Percentiles rank a stretch among this genome's conserved stretches.
phyloP scores from a whole-genome alignment of 192 early-diverging fungal species.

The Powellomyces hirtus region DNA sequence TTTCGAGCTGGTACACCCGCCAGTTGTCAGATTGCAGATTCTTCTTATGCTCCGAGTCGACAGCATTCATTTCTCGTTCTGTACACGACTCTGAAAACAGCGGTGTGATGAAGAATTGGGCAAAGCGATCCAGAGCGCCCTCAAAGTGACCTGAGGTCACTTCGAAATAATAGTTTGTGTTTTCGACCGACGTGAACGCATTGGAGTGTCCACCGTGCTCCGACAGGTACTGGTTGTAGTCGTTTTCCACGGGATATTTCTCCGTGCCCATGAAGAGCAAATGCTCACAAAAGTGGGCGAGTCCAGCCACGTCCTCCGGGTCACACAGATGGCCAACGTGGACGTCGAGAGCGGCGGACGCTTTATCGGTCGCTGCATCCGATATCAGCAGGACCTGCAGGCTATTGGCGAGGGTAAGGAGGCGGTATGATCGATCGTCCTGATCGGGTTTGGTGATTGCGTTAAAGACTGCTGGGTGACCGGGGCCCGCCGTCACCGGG shows the following conservation, averaged over 20 bases:
- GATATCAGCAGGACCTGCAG: slow-evolving; percentile 69
- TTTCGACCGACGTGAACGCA: slow-evolving; percentile 64
- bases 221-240: slow-evolving; percentile 69
- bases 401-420: slow-evolving; percentile 52
- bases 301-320: slow-evolving; percentile 71
- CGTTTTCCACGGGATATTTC: slow-evolving; percentile 79
- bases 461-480: too few species aligned
- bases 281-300: slow-evolving; percentile 85
- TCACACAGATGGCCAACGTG: slow-evolving; percentile 79
- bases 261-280: slow-evolving; percentile 22
- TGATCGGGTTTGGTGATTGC: slow-evolving; percentile 35
- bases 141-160: slow-evolving; percentile 64
- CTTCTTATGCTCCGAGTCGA: slow-evolving; percentile 96
- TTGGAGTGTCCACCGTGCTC: slow-evolving; percentile 78
- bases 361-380: slow-evolving; percentile 73
- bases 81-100: slow-evolving; percentile 84
- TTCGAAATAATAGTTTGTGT: slow-evolving; percentile 76
- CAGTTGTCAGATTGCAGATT: slow-evolving; percentile 90
- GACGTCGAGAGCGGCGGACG: slow-evolving; percentile 75
- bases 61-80: slow-evolving; percentile 90
- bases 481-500: too few species aligned
- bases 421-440: slow-evolving; percentile 38
- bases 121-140: slow-evolving; percentile 62
- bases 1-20: slow-evolving; percentile 86
- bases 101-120: slow-evolving; percentile 91